Evolutionary conservation across 768 basidiomycete species (phyloP).

Genomic region (Amanita fuliginea): DNA sequence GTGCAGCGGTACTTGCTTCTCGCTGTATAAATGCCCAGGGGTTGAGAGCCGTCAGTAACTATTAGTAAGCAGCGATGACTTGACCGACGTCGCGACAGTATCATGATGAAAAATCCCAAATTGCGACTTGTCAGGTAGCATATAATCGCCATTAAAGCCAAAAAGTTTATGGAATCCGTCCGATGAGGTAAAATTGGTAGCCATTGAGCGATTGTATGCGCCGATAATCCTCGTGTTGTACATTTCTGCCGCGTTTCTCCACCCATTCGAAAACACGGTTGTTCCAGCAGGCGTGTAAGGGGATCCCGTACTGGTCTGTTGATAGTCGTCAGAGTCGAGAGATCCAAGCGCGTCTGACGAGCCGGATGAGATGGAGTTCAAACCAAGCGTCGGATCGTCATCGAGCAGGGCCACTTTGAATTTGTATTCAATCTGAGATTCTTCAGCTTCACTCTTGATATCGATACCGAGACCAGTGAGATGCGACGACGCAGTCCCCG

Average conservation of each 20-base stretch:
- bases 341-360: not conserved
- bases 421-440: not conserved
- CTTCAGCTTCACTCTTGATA: constrained; percentile 1
- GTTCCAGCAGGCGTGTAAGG: not conserved
- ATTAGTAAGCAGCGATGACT: not conserved
- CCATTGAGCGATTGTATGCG: not conserved
- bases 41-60: not conserved
- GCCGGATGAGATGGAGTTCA: not conserved
- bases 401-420: not conserved
- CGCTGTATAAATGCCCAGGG: not conserved
- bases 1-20: not conserved
- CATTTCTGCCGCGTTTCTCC: not conserved
- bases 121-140: not conserved
- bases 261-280: not conserved
- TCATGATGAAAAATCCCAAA: not conserved
- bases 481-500: not conserved
- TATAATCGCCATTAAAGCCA: not conserved
- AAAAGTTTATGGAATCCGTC: too few species aligned
- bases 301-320: not conserved
- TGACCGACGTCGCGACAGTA: not conserved
- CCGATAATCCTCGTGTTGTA: not conserved
- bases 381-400: not conserved
- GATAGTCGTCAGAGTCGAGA: not conserved
- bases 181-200: too few species aligned
- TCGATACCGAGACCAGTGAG: not conserved